Base-by-base conservation (phyloP, 2,329 filamentous ascomycete genomes). In the Fusarium buharicum region DNA sequence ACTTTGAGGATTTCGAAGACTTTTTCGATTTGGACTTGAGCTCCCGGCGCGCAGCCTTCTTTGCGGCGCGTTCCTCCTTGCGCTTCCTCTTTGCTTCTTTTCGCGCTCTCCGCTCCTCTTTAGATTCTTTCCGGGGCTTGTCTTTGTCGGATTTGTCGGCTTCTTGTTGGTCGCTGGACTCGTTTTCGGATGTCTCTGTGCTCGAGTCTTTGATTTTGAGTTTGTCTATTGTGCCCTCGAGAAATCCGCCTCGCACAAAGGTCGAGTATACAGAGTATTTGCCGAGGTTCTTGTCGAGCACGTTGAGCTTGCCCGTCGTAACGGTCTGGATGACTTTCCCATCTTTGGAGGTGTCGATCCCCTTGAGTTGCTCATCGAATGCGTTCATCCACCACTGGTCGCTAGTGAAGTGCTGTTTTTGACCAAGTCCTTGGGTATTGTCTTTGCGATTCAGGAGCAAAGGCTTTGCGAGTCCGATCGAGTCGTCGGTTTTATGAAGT, bases 351-450 rank as follows among this genome's bases (percentile, higher is more conserved):
- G 84, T 87, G 72, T 91, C 90, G 49, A 97, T 83, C 4, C 89
- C 90, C 75, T 95, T 90, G 64, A 97, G 80, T 52, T 93, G 93
- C 74, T 93, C 89, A 76, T 98, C 94, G 68, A 97, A 97, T 11
- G 95, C 95, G 55, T 92, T 90, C 77, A 97, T 83, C 95, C 95
- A 99, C 95, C 95, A 99, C 75, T 97, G 93, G 73, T 97, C 94
- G 68, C 82, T 85, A 18, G 84, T 85, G 61, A 82, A 82, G 62
- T 87, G 84, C 55, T 83, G 81, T 75, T 91, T 92, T 73, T 91
- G 88, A 50, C 94, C 94, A 6, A 98, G 81, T 20, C 94, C 94
- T 49, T 91, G 82, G 24, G 85, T 90, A 75, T 96, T 90, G 69
- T 89, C 84, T 77, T 96, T 96, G 69, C 91, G 89, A 56, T 90